Evolutionary conservation across 495 filamentous ascomycete species (phyloP), one percentile per base, ranked within the genome.

Genomic region (Aspergillus haitiensis): DNA sequence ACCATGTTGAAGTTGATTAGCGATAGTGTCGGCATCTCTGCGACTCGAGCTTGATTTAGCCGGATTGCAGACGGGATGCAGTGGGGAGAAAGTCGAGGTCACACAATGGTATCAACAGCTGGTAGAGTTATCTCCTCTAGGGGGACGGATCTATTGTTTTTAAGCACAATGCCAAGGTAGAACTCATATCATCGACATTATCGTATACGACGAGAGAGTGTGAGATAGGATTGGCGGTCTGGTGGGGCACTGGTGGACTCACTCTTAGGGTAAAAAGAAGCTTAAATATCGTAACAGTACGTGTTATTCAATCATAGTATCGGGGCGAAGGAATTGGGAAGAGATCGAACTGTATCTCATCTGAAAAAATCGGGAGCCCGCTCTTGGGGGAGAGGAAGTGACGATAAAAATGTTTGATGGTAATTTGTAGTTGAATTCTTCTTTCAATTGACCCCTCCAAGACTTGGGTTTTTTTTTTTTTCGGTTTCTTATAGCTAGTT

Each of bases 1-100:
- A 91, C 84, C 59, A 96, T 90, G 70, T 97, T 96, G 81, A 97
- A 97, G 71, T 95, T 92, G 67, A 83, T 87, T 46, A 91, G 63
- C 6, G 80, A 82, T 54, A 95, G 76, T 46, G 88, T 90, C 52
- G 92, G 92, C 92, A 96, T 96, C 39, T 21, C 44, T 48, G 42
- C 21, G 18, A 10, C 10, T 15, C 32, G 11, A 7, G n/a, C 3
- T 37, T 33, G 31, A 31, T 21, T 52, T 35, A 11, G 9, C 44
- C 44, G 44, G 16, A 27, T 27, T 27, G 21, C 21, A 27, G 21
- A 27, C 21, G 21, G 21, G 21, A 3, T 27, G 21, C 21, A 3
- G 13, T 21, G 27, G 15, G 16, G 11, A 21, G 6, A 18, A 47
- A 21, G 44, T 21, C 21, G 5, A 18, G 44, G 44, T 21, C 15